phyloP scores from a whole-genome alignment of 2,329 filamentous ascomycete genomes.

The Monosporascus sp. region DNA sequence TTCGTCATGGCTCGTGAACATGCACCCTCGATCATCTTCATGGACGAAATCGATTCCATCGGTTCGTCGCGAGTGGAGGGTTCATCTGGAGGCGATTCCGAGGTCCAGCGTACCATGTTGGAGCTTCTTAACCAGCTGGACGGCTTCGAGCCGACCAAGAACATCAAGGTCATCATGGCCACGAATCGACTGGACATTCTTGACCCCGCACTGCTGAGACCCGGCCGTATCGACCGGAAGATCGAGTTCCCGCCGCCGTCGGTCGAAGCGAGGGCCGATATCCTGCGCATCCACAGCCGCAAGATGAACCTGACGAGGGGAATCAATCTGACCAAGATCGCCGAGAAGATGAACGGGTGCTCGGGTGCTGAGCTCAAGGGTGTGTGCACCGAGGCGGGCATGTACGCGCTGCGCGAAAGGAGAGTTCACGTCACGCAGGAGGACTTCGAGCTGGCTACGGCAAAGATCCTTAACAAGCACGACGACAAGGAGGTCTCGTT shows the following conservation, averaged over 20 bases:
- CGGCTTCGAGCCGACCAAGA: conserved; percentile 98
- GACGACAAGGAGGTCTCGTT: conserved; percentile 95
- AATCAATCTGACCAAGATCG: conserved; percentile 97
- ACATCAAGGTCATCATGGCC: conserved; percentile 99
- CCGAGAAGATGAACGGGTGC: conserved; percentile 99
- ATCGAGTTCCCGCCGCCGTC: conserved; percentile 98
- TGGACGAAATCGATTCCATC: conserved; percentile 99
- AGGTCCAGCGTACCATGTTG: conserved; percentile 98
- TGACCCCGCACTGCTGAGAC: conserved; percentile 87
- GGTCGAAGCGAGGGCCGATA: conserved; percentile 93
- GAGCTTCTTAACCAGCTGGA: conserved; percentile 97
- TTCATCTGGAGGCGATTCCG: conserved; percentile 89
- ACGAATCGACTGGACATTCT: conserved; percentile 97
- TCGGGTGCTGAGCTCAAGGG: conserved; percentile 97
- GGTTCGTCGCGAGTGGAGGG: conserved; percentile 95
- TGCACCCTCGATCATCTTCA: conserved; percentile 98
- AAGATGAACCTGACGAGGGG: conserved; percentile 98
- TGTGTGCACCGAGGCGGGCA: conserved; percentile 96
- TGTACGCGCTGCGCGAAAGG: conserved; percentile 93
- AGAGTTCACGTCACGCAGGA: conserved; percentile 98
- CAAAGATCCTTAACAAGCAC: conserved; percentile 99
- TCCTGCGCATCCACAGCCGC: conserved; percentile 92
- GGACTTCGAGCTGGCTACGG: conserved; percentile 96
- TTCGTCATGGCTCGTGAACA: conserved; percentile 99
- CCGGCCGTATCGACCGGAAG: conserved; percentile 97